Conservation (phyloP, 352 stramenopile species). For the Phytophthora rubi region DNA sequence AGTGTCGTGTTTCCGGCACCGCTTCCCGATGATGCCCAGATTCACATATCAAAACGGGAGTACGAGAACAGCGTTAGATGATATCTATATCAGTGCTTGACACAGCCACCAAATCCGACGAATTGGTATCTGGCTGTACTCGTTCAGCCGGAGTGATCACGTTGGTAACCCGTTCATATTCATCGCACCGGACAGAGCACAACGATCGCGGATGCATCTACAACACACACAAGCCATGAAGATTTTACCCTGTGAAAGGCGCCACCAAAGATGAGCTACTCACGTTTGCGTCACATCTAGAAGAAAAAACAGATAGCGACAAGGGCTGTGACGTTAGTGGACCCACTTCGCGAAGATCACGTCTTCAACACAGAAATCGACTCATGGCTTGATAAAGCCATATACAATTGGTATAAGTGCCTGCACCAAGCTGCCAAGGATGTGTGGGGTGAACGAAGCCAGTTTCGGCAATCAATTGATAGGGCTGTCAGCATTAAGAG, state of each 20-base stretch:
- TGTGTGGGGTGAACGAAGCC: neutral
- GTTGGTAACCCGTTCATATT: neutral
- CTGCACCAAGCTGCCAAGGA: constrained; percentile 7
- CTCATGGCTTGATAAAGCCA: neutral
- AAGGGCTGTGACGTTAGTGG: neutral
- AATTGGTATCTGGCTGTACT: constrained; percentile 5
- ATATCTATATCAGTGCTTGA: constrained; percentile 1
- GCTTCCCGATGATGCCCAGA: neutral
- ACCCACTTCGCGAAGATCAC: too few species aligned
- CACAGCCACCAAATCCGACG: constrained; percentile 6
- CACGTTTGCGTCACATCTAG: neutral
- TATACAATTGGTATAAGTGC: constrained; percentile 1
- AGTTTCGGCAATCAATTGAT: neutral
- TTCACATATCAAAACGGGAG: constrained; percentile 2
- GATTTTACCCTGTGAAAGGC: neutral
- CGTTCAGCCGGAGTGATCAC: constrained; percentile 1
- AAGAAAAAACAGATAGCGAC: neutral
- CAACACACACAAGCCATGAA: neutral
- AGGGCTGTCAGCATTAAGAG: neutral
- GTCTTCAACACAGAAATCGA: neutral
- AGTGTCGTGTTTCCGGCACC: constrained; percentile 2
- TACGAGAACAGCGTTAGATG: neutral
- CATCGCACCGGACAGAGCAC: neutral
- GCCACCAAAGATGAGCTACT: neutral
- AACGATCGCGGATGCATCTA: neutral